phyloP scores from a whole-genome alignment of 768 basidiomycete genomes.

The Suillus decipiens region DNA sequence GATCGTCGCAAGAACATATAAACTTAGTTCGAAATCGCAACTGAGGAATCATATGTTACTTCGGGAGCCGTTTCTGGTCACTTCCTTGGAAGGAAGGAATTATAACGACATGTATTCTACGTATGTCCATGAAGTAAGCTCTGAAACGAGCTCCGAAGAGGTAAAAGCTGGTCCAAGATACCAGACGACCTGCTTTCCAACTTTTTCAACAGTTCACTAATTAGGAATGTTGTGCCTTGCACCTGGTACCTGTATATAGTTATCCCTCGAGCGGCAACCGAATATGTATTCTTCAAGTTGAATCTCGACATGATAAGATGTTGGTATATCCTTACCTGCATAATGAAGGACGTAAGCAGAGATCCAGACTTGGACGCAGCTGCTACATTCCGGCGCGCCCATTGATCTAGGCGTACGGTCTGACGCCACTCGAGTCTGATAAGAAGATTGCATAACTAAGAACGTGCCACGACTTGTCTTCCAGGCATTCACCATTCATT shows the following conservation, averaged over 20 bases:
- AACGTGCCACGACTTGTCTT: neutral
- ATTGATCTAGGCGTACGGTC: neutral
- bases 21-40: neutral
- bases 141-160: neutral
- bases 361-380: neutral
- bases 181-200: neutral
- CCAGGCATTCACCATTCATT: neutral
- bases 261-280: neutral
- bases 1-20: constrained; percentile 1
- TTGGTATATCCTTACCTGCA: neutral
- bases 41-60: neutral
- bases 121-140: constrained; percentile 3
- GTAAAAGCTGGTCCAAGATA: neutral
- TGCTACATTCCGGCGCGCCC: neutral
- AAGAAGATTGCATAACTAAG: neutral
- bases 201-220: neutral
- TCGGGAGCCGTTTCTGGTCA: neutral
- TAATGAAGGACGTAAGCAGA: neutral
- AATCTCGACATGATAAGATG: constrained; percentile 7
- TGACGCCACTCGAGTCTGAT: neutral
- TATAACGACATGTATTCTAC: neutral
- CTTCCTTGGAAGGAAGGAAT: constrained; percentile 1
- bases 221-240: neutral
- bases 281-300: neutral
- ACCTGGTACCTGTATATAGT: neutral